Base-by-base conservation (phyloP, 2,329 filamentous ascomycete genomes). In the Knufia fluminis region DNA sequence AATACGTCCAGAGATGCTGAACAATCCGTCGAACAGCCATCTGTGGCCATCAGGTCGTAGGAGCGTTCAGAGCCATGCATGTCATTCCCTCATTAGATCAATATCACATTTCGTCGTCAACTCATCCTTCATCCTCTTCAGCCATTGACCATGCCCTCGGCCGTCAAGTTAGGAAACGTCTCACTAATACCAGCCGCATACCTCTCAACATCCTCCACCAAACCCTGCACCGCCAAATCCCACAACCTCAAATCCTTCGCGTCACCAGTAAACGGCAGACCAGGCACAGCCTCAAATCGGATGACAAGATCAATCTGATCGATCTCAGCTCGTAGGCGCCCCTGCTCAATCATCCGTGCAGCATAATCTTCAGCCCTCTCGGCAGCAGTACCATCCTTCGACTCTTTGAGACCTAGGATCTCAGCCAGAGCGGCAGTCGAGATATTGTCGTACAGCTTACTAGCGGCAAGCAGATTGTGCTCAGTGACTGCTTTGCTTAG, bases 281-380 rank as follows among this genome's bases (percentile, higher is more conserved):
- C 85, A 48, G 80, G 79, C 61, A 81, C 81, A 63, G 83, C 62
- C 68, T 92, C 86, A 64, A 98, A 98, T 71, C 82, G 89, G 52
- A 98, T 90, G 9, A 90, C 71, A 12, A 85, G 78, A 50, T 89
- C 86, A 50, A 98, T 90, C 71, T 98, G 92, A 67, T 98, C 91
- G 61, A 98, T 97, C 50, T 84, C 82, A 6, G 91, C 92, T 2
- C 84, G 79, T 46, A 98, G 69, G 26, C 92, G 81, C 8, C 87
- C 89, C 67, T 96, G 90, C 71, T 97, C 90, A 60, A 98, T 87
- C 92, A 98, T 98, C 59, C 81, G 78, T 3, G 91, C 89, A 10
- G 91, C 92, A 48, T 92, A 96, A 51, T 85, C 82, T 71, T 98
- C 92, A 2, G 91, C 91, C 65, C 83, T 85, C 46, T 86, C 85